Percentiles rank a stretch among this genome's conserved stretches.
phyloP scores from a whole-genome alignment of 192 early-diverging fungal genomes.

The Chytriomyces sp. region DNA sequence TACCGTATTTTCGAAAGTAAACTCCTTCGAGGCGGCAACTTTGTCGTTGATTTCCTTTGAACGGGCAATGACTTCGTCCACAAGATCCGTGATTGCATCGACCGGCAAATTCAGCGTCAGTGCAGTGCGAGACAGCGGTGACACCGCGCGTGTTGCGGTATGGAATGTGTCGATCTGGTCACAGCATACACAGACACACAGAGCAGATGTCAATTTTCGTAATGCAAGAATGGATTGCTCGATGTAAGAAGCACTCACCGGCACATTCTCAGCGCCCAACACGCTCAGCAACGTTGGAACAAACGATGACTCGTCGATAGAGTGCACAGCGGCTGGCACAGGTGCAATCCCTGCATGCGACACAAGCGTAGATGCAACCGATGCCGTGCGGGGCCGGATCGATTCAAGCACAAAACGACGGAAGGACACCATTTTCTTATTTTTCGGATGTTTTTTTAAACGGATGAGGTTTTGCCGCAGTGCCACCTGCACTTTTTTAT shows the following conservation, averaged over 20 bases:
- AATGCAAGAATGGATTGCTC: not conserved
- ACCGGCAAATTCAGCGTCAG: not conserved
- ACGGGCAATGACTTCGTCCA: constrained; percentile 10
- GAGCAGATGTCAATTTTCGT: not conserved
- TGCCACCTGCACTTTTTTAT: too few relatives aligned
- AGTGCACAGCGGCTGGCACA: not conserved
- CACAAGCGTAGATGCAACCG: not conserved
- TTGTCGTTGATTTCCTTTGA: constrained; percentile 19
- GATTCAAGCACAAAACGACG: not conserved
- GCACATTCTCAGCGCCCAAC: not conserved
- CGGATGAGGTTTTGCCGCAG: too few relatives aligned
- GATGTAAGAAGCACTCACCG: not conserved
- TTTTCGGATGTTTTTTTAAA: too few relatives aligned
- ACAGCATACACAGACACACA: not conserved
- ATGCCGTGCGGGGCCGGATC: not conserved
- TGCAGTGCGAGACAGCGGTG: not conserved
- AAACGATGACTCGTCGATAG: constrained; percentile 5
- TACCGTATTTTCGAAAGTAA: constrained; percentile 21
- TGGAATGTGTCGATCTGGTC: not conserved
- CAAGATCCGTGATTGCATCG: constrained; percentile 4
- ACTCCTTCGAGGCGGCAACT: constrained; percentile 4
- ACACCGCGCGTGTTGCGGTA: not conserved
- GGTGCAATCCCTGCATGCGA: not conserved
- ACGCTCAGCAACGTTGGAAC: not conserved
- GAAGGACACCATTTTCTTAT: constrained; percentile 2